These are phyloP conservation scores for Piper betle DNA, from an alignment of 164 flowering plant genomes.

Conservation along the genomic window DNA sequence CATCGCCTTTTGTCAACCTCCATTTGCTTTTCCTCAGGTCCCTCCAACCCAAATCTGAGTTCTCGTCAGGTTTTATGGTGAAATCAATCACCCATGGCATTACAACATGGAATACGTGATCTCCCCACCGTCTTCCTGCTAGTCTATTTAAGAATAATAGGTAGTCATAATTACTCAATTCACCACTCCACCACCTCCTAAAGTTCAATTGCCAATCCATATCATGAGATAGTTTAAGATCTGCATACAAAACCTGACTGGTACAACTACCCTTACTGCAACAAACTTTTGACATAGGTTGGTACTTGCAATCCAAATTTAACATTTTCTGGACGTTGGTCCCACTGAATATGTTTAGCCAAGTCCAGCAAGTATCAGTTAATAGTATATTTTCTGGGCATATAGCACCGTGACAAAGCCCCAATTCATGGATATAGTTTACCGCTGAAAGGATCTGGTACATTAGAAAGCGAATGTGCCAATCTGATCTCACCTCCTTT, in stretches of 20 bases:
- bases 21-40: constrained; percentile 88
- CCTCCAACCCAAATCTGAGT: constrained; percentile 75
- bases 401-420: constrained; percentile 59
- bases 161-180: constrained; percentile 86
- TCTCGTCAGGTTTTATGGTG: constrained; percentile 61
- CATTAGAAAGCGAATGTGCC: constrained; percentile 58
- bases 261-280: constrained; percentile 38
- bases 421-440: constrained; percentile 59
- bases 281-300: constrained; percentile 13
- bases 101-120: constrained; percentile 73
- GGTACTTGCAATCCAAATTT: constrained; percentile 8
- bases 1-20: constrained; percentile 97
- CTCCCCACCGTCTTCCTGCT: constrained; percentile 99
- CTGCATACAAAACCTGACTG: constrained; percentile 46
- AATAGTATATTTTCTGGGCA: constrained; percentile 61
- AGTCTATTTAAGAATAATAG: constrained; percentile 68
- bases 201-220: constrained; percentile 62
- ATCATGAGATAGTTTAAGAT: constrained; percentile 42
- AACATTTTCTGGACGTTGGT: constrained; percentile 9
- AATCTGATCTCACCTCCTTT: constrained; percentile 50
- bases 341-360: constrained; percentile 39
- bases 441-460: constrained; percentile 83
- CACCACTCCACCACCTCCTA: constrained; percentile 82
- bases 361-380: constrained; percentile 58
- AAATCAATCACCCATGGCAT: constrained; percentile 99